Evolutionary conservation across 257 asterid genomes (phyloP).

Genomic region (Przewalskia tangutica): DNA sequence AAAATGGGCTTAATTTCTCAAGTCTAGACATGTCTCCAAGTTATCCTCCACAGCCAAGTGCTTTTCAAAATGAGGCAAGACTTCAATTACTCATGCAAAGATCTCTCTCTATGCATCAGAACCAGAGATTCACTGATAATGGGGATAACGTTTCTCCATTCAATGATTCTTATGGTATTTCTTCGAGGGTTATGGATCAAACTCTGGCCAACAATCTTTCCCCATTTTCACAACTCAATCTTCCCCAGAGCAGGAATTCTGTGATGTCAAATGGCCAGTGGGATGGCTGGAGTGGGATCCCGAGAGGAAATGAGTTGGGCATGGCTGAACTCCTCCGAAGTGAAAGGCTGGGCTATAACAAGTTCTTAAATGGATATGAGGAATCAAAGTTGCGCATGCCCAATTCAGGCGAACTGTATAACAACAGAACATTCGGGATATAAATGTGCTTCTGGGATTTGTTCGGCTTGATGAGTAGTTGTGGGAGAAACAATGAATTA

Average conservation of each 20-base stretch:
- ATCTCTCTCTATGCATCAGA: constrained; percentile 59
- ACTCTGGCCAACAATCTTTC: constrained; percentile 41
- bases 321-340: constrained; percentile 60
- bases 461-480: constrained; percentile 6
- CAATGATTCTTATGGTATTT: constrained; percentile 51
- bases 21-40: constrained; percentile 49
- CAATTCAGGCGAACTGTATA: constrained; percentile 60
- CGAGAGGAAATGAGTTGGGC: constrained; percentile 48
- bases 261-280: constrained; percentile 68
- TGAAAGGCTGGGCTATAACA: constrained; percentile 54
- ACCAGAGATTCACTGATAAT: constrained; percentile 44
- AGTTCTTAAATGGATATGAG: constrained; percentile 57
- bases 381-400: constrained; percentile 65
- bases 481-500: constrained; percentile 9
- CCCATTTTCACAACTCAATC: constrained; percentile 47
- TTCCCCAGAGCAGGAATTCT: constrained; percentile 55
- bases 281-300: constrained; percentile 75
- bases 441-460: constrained; percentile 21
- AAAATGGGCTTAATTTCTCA: constrained; percentile 41
- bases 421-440: constrained; percentile 57
- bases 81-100: constrained; percentile 56
- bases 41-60: constrained; percentile 46
- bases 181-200: constrained; percentile 68
- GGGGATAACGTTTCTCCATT: constrained; percentile 37
- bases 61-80: constrained; percentile 55